Base-by-base conservation (phyloP, 2,329 filamentous ascomycete species). In the Daldinia sp. region DNA sequence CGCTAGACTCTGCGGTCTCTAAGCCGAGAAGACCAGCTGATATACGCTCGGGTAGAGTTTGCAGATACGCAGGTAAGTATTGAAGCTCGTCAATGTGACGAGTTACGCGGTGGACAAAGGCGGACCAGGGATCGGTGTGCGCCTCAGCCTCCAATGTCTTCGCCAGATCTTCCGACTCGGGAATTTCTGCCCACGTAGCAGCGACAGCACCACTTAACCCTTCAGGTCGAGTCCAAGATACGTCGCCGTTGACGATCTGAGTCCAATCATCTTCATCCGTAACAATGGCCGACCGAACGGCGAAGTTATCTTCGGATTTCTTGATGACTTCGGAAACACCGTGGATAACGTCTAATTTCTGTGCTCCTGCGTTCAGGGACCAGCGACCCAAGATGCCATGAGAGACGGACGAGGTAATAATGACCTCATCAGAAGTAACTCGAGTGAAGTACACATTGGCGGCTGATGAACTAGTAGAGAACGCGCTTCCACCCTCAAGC, bases 361-460 rank as follows among this genome's bases (percentile, higher is more conserved):
- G 75, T 35, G 79, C 74, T 3, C 78, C 77, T 1, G 81, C 72
- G 66, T 88, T 86, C 28, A 91, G 78, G 1, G 87, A 80, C 93
- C 93, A 98, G 60, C 89, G 88, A 13, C 89, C 92, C 35, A 98
- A 84, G 42, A 94, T 82, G n/a, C 86, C 89, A 72, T 94, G 89
- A 0, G 93, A 96, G 30, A 85, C 84, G 0, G 94, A 97, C 1
- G 93, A 93, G 5, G 93, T 86, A 28, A 97, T 84, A 33, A 87
- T 84, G 2, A 93, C 85, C 76, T 97, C 93, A 7, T 91, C 88
- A 37, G 89, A 84, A 0, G 93, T 94, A 68, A 96, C 85, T 66
- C 94, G 89, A 1, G 92, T 94, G 78, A 98, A 97, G 82, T 93
- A 98, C 6, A 97, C 91, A 74, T 96, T 94, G 20, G 92, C 89